Base-by-base conservation (phyloP, 2,329 filamentous ascomycete species). In the Fusarium illudens region DNA sequence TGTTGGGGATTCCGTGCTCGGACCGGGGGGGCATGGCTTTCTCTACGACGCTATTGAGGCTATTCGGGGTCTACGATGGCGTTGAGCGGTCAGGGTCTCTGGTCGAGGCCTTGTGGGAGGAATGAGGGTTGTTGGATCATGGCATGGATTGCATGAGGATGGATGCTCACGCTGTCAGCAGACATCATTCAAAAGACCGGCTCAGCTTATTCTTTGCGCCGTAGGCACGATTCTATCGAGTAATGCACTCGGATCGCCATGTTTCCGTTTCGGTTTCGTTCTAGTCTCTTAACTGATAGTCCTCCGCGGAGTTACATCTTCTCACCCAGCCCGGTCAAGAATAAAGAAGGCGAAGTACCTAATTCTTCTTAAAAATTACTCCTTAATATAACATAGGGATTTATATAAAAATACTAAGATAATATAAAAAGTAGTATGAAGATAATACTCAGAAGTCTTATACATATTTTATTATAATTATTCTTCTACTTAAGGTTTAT, bases 191-290 rank as follows among this genome's bases (percentile, higher is more conserved):
- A 39, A 29, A 4, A 42, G 22, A 13, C 10, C 20, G 15, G 8
- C 29, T 33, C 13, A 17, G 30, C 15, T 51, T 13, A 36, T 30
- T 13, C 11, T 22, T 32, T 65, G 33, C 13, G 17, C 27, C n/a
- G 10, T 27, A n/a, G 22, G 37, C 30, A 49, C 32, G 58, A 57
- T 69, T 68, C 59, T 22, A 67, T 68, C 66, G 66, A 68, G 67
- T 59, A 67, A 70, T 67, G 25, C 15, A n/a, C 30, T 48, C 34
- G 25, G 53, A 17, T 51, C 19, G 20, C 25, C 44, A 17, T 66
- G 37, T 27, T 55, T 54, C 39, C 22, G 9, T 65, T 52, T 65
- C 15, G 37, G 9, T 65, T 52, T 65, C 15, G 37, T 22, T 29
- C 19, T 65, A 27, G 34, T 57, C 30, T 44, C 29, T 52, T 13